Conservation (phyloP, 495 filamentous ascomycete species). For the Penicillium silybi region DNA sequence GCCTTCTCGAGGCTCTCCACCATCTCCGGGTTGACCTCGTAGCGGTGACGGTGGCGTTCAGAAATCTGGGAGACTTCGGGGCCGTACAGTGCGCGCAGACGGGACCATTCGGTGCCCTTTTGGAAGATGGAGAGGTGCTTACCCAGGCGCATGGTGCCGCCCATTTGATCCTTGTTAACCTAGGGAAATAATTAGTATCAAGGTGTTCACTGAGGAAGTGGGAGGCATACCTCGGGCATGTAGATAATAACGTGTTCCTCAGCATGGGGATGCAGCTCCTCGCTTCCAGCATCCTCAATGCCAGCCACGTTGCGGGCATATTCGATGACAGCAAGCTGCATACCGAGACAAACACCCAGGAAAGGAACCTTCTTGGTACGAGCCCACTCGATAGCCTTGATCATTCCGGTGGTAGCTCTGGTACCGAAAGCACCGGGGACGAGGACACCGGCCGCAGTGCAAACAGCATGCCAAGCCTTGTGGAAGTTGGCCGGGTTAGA, state of each 20-base stretch:
- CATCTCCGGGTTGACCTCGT: slow-evolving; percentile 43
- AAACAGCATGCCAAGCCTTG: slow-evolving; percentile 81
- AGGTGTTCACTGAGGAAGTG: not conserved
- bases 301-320: slow-evolving; percentile 70
- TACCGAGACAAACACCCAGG: slow-evolving; percentile 89
- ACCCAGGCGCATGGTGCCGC: slow-evolving; percentile 92
- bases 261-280: slow-evolving; percentile 58
- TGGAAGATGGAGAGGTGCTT: slow-evolving; percentile 73
- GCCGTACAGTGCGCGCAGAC: slow-evolving; percentile 72
- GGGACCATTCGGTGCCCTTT: slow-evolving; percentile 71
- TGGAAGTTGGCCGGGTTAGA: slow-evolving; percentile 70
- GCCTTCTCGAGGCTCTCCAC: slow-evolving; percentile 29
- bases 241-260: slow-evolving; percentile 67
- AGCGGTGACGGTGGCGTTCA: slow-evolving; percentile 45
- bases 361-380: slow-evolving; percentile 76
- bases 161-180: slow-evolving; percentile 63
- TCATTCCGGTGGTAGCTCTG: slow-evolving; percentile 85
- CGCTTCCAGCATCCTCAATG: slow-evolving; percentile 55
- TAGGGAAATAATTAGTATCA: not conserved
- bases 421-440: slow-evolving; percentile 75
- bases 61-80: slow-evolving; percentile 33
- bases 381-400: slow-evolving; percentile 76
- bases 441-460: slow-evolving; percentile 60
- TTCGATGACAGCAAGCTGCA: slow-evolving; percentile 93
- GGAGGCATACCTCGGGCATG: slow-evolving; percentile 75